phyloP scores from a whole-genome alignment of 129 eudicot species.

The Rutidosis leptorrhynchoides region DNA sequence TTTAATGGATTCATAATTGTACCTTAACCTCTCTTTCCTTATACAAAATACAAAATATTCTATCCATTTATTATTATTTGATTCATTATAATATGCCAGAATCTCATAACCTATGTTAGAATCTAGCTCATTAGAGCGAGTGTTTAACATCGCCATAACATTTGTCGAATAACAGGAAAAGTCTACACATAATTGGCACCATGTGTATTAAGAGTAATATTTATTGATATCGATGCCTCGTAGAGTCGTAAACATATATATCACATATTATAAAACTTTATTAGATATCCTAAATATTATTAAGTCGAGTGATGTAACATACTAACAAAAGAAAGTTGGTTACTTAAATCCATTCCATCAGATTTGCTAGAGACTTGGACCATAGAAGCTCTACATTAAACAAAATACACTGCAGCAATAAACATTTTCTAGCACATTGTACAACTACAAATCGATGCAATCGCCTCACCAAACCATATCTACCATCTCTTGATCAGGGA shows the following conservation, averaged over 20 bases:
- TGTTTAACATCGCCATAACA: too few species aligned
- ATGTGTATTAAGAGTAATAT: too few species aligned
- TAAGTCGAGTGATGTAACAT: not conserved
- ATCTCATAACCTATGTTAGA: not conserved
- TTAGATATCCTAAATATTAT: not conserved
- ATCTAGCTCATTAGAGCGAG: too few species aligned
- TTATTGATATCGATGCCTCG: not conserved
- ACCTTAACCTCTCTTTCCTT: not conserved
- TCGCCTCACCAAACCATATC: conserved; percentile 36
- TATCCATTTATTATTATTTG: too few species aligned
- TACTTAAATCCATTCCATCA: not conserved
- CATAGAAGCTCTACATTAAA: conserved; percentile 7
- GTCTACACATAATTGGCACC: not conserved
- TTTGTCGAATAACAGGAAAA: not conserved
- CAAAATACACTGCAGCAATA: conserved; percentile 12
- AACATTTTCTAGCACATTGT: conserved; percentile 22
- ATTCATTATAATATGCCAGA: too few species aligned
- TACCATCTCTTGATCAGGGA: conserved; percentile 36
- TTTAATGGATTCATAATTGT: not conserved
- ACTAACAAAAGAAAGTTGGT: not conserved
- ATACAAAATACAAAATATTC: not conserved
- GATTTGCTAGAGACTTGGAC: not conserved
- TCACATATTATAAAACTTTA: not conserved
- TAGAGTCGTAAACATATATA: too few species aligned
- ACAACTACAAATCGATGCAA: conserved; percentile 17